Base-by-base conservation (phyloP, 179 eudicot genomes). In the Drosera spatulata region DNA sequence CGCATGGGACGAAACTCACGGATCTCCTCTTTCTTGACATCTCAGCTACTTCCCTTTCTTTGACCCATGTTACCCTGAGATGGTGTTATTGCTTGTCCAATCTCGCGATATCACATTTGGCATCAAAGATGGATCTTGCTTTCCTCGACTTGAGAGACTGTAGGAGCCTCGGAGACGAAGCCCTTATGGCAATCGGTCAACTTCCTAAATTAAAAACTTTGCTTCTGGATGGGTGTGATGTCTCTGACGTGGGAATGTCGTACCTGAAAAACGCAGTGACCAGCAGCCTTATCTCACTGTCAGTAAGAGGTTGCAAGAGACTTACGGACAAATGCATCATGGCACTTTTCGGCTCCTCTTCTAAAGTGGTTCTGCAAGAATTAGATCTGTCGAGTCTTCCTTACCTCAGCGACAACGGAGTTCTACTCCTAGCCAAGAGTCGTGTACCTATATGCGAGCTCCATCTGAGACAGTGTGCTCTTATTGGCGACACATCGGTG, bases 91-190 rank as follows among this genome's bases (percentile, higher is more conserved):
- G 84, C 41, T 66, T 93, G 71, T 84, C 99, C 22, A 85, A 86
- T 61, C 80, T 71, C 50, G 83, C 90, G n/a, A 67, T 84, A 47
- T 39, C 71, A 53, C 86, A 77, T 55, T 73, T 93, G 68, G 73
- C 86, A 7, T 76, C 83, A 52, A 93, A 89, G 70, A 10, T 58
- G 66, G 84, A 86, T 65, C 93, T 93, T 37, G 64, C 72, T 41
- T 71, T 83, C 58, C 88, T 93, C 52, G 99, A 93, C 70, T 73
- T 93, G 70, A 75, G 99, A 75, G 97, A 93, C 70, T 89, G 97
- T 71, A 76, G 91, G 74, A 78, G 79, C 77, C 85, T 93, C 5
- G 91, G 99, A 48, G 97, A 93, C 77, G 93, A 85, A 60, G 80
- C 97, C 42, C 86, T 93, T 63, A 63, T 69, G 64, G 88, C 88